These are phyloP conservation scores for Naganishia sp. DNA, from an alignment of 1,284 basidiomycete genomes.

Conservation along the genomic window DNA sequence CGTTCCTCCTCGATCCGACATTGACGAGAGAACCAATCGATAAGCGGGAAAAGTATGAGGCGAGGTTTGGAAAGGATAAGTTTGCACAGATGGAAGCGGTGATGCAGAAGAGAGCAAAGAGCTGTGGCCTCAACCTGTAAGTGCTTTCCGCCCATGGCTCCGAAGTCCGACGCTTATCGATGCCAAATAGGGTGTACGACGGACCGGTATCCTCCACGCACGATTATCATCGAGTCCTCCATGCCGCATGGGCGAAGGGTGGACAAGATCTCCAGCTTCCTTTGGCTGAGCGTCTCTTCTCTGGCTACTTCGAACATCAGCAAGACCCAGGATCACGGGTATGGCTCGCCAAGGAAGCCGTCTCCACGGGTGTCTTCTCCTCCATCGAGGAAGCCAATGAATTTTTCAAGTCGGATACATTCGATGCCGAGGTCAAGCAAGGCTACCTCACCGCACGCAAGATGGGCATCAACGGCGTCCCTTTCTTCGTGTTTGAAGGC, in stretches of 20 bases:
- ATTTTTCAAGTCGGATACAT: constrained; percentile 45
- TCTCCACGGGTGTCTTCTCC: constrained; percentile 50
- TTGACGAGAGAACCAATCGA: constrained; percentile 40
- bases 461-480: constrained; percentile 55
- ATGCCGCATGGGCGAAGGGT: constrained; percentile 43
- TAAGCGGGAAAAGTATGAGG: constrained; percentile 42
- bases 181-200: constrained; percentile 34
- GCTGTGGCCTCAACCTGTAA: constrained; percentile 51
- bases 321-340: constrained; percentile 46
- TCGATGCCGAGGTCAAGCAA: constrained; percentile 46
- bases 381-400: constrained; percentile 39
- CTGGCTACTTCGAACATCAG: constrained; percentile 52
- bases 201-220: constrained; percentile 51
- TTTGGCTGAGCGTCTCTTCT: constrained; percentile 45
- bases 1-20: constrained; percentile 50
- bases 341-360: constrained; percentile 48
- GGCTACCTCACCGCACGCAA: constrained; percentile 42
- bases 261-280: constrained; percentile 46
- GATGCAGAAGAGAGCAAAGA: constrained; percentile 47
- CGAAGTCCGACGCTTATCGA: constrained; percentile 32
- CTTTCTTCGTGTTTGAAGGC: constrained; percentile 55
- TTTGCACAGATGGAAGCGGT: constrained; percentile 41
- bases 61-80: constrained; percentile 50
- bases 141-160: constrained; percentile 30
- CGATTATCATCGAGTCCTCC: constrained; percentile 51